Evolutionary conservation across 371 early-diverging fungal genomes (phyloP), one percentile per base, ranked within the genome.

Genomic region (Rhizopus sp.): DNA sequence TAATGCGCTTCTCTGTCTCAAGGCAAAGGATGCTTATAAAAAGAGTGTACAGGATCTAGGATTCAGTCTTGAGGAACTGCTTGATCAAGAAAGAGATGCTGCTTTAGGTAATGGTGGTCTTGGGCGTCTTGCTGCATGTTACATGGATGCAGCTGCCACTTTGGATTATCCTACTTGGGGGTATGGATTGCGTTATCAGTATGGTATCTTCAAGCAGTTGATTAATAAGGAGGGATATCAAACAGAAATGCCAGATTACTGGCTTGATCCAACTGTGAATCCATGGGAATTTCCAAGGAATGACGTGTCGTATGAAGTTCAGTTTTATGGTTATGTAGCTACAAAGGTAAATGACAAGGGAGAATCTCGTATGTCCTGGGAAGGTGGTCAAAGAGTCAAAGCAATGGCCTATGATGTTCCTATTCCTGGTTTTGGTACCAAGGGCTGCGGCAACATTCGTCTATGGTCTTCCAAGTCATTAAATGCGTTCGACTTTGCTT

Each of bases 41-140:
- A 68, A 78, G 48, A 84, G 89, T 50, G 66, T 90, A 7, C 66
- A 80, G 41, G 80, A 85, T 40, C 78, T 96, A 7, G 96, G 96
- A 4, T 96, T 95, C 77, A 67, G 76, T 37, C 72, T 96, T 64
- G 96, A 96, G 64, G 95, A 95, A 63, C 66, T 92, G 48, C 76
- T 96, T 51, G 89, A 87, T 57, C 89, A 95, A 72, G 96, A 96
- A 74, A 82, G 84, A 47, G 96, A 96, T 63, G 95, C 96, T 7
- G 96, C 95, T 5, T 83, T 96, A 16, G 96, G 96, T 34, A 96
- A 96, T 67, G 96, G 96, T 58, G 96, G 96, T 66, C 75, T 96
- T 2, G 94, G 94, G 35, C 91, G 94, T 46, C 80, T 94, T 44
- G 94, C 94, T 5, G 94, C 94, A 35, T 94, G 94, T 64, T 94